Percentiles rank a stretch among this genome's conserved stretches.
Evolutionary conservation across 208 protist species (phyloP).

Genomic region (Wallacemonas sp.): DNA sequence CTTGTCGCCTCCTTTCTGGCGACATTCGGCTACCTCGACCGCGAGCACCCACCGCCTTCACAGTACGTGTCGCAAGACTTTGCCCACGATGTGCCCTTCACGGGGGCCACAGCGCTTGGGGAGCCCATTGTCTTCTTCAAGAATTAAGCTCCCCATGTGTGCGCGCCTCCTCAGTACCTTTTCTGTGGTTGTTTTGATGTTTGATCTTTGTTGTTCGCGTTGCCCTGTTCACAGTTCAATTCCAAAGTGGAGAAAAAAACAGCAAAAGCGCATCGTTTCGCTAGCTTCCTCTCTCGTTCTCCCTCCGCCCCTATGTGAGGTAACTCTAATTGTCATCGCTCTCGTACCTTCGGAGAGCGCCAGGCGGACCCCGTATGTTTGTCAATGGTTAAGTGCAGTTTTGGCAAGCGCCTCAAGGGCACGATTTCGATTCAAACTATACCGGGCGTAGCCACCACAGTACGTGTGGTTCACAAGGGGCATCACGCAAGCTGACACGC

Average conservation of each 20-base stretch:
- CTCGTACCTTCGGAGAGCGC: no score
- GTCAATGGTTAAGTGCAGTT: no score
- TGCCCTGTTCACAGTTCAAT: neutral
- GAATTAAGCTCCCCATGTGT: constrained; percentile 28
- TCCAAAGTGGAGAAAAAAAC: neutral
- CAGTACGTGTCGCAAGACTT: constrained; percentile 89
- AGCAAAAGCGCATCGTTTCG: no score
- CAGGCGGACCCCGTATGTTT: no score
- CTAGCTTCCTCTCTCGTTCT: no score
- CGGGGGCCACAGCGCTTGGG: constrained; percentile 54
- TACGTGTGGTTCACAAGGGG: no score
- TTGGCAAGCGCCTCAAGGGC: no score
- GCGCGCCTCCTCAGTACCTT: neutral
- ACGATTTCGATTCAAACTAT: no score
- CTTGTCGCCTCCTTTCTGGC: constrained; percentile 81
- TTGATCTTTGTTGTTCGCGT: neutral
- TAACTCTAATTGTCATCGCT: no score
- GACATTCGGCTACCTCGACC: constrained; percentile 72
- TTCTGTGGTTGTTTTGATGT: neutral
- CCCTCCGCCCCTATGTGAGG: no score
- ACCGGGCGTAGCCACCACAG: no score
- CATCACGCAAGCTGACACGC: no score
- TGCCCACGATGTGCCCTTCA: constrained; percentile 77
- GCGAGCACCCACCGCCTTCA: constrained; percentile 60
- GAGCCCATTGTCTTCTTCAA: constrained; percentile 86